These are phyloP conservation scores for Erodium trifolium DNA, from an alignment of 441 rosid genomes.

Conservation along the genomic window DNA sequence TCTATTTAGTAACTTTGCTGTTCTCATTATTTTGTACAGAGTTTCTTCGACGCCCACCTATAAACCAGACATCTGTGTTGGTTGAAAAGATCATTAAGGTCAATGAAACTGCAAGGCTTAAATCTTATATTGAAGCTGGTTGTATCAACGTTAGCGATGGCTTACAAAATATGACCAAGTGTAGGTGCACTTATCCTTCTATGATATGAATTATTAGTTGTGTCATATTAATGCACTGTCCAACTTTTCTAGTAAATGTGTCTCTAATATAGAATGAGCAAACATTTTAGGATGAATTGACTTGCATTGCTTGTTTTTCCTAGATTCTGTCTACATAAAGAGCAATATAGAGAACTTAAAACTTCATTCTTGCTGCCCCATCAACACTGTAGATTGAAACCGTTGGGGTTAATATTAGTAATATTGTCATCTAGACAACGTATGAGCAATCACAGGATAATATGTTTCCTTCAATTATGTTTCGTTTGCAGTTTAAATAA, in stretches of 20 bases:
- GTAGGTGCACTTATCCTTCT: conserved; percentile 33
- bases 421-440: neutral
- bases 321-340: too few species aligned
- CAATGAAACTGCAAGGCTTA: conserved; percentile 54
- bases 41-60: conserved; percentile 54
- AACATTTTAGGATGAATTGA: neutral
- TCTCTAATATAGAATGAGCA: neutral
- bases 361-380: neutral
- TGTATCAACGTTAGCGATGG: conserved; percentile 39
- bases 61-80: conserved; percentile 41
- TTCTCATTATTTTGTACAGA: conserved; percentile 27
- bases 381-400: neutral
- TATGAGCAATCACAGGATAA: too few species aligned
- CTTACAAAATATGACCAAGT: conserved; percentile 47
- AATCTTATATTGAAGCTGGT: conserved; percentile 54
- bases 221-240: neutral
- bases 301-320: neutral
- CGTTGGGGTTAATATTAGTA: neutral
- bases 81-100: conserved; percentile 41
- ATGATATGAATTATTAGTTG: conserved; percentile 1
- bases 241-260: neutral
- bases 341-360: neutral
- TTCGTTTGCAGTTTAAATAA: too few species aligned
- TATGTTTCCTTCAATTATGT: too few species aligned
- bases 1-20: conserved; percentile 7